phyloP scores from a whole-genome alignment of 768 basidiomycete genomes.

The Rubroboletus satanas region DNA sequence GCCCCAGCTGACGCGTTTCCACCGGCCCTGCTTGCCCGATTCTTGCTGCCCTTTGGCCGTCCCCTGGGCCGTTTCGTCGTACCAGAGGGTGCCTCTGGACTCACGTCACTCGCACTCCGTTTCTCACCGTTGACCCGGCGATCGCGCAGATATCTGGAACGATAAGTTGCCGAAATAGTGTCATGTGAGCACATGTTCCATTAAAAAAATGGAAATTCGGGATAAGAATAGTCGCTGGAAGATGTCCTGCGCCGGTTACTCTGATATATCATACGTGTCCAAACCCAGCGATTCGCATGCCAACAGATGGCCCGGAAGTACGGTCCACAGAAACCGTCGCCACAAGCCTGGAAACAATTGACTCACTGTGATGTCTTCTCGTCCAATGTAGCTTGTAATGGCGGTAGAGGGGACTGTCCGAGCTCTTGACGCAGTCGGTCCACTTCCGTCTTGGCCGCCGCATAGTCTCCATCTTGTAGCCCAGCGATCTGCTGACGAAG shows the following conservation, averaged over 20 bases:
- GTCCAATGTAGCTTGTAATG: constrained; percentile 67
- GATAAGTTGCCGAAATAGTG: constrained; percentile 6
- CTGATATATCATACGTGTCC: not conserved
- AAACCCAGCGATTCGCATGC: not conserved
- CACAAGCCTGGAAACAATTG: constrained; percentile 11
- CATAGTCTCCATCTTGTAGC: constrained; percentile 75
- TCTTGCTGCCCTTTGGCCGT: constrained; percentile 70
- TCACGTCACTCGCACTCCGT: constrained; percentile 24
- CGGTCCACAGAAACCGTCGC: constrained; percentile 1
- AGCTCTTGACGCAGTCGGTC: constrained; percentile 73
- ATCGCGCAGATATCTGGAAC: constrained; percentile 55
- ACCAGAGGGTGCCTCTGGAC: constrained; percentile 27
- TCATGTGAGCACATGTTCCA: constrained; percentile 17
- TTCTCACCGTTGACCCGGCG: constrained; percentile 53
- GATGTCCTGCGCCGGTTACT: not conserved
- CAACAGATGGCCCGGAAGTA: not conserved
- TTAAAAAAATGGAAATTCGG: not conserved
- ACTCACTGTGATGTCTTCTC: constrained; percentile 59
- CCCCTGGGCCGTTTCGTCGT: constrained; percentile 56
- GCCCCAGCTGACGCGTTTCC: constrained; percentile 12
- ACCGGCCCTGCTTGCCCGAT: constrained; percentile 29
- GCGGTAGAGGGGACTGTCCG: constrained; percentile 70
- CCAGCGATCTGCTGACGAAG: constrained; percentile 61
- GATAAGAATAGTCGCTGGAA: not conserved
- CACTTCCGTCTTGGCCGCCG: constrained; percentile 69